These are phyloP conservation scores for Euphorbia tirucalli DNA, from an alignment of 345 rosid species.

Conservation along the genomic window DNA sequence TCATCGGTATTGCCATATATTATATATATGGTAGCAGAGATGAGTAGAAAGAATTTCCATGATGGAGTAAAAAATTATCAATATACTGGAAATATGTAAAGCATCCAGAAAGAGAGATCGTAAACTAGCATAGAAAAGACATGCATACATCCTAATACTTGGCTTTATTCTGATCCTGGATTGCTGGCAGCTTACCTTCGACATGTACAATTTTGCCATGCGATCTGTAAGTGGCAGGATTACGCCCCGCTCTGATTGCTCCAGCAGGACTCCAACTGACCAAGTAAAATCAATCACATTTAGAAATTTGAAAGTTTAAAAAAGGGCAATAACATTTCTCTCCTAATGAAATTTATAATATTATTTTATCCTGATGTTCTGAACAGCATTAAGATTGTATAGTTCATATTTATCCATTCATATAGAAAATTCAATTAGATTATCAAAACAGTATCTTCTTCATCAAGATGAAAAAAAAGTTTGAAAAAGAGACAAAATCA, in stretches of 20 bases:
- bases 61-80: background rate
- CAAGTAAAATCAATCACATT: constrained; percentile 16
- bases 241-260: constrained; percentile 69
- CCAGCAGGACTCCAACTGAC: constrained; percentile 97
- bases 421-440: background rate
- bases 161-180: background rate
- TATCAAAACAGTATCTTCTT: background rate
- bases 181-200: constrained; percentile 50
- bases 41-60: background rate
- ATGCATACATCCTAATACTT: background rate
- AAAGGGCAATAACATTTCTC: background rate
- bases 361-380: background rate
- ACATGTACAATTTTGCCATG: constrained; percentile 52
- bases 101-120: background rate
- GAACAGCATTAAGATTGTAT: background rate
- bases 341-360: no score
- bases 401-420: background rate
- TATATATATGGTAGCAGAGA: no score
- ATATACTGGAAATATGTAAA: background rate
- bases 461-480: background rate
- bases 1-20: background rate
- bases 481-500: background rate
- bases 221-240: constrained; percentile 73
- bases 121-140: background rate
- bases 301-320: constrained; percentile 9